Evolutionary conservation across 192 early-diverging fungal genomes (phyloP).

Genomic region (Chytriomyces sp.): DNA sequence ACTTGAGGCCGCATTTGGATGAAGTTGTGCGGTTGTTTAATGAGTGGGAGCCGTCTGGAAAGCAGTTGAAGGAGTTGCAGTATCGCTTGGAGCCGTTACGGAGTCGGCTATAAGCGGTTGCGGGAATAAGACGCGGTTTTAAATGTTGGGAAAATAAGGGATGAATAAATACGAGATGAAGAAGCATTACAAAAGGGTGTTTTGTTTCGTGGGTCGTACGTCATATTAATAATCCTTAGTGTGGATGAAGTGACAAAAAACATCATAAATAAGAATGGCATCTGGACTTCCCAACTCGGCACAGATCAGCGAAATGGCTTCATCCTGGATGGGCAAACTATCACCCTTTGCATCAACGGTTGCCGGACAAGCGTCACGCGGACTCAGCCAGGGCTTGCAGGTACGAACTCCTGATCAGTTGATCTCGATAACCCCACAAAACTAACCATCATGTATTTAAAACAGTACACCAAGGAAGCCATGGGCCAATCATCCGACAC

Average conservation of each 20-base stretch:
- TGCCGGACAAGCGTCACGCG: not conserved
- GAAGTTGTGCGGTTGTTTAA: conserved; percentile 72
- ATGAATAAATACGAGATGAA: too few species aligned
- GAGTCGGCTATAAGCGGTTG: conserved; percentile 33
- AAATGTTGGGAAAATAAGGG: too few species aligned
- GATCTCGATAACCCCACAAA: not conserved
- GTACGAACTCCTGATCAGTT: not conserved
- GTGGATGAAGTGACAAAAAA: too few species aligned
- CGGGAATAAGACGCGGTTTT: too few species aligned
- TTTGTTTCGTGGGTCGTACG: too few species aligned
- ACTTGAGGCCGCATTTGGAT: conserved; percentile 68
- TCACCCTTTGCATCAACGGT: not conserved
- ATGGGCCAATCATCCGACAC: conserved; percentile 80
- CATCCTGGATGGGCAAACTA: conserved; percentile 11
- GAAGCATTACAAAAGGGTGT: too few species aligned
- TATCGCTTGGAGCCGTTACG: conserved; percentile 87
- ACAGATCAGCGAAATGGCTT: conserved; percentile 21
- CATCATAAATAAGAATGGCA: not conserved
- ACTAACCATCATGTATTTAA: not conserved
- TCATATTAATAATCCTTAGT: too few species aligned
- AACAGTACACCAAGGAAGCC: conserved; percentile 88
- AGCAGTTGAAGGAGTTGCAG: conserved; percentile 81
- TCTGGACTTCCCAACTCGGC: not conserved
- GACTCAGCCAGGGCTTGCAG: not conserved
- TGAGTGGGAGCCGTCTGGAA: conserved; percentile 78